A percentile compares a stretch with the other conserved stretches of the same genome.
Conservation (phyloP, 352 stramenopile species). For the Phytopythium ostracodes region DNA sequence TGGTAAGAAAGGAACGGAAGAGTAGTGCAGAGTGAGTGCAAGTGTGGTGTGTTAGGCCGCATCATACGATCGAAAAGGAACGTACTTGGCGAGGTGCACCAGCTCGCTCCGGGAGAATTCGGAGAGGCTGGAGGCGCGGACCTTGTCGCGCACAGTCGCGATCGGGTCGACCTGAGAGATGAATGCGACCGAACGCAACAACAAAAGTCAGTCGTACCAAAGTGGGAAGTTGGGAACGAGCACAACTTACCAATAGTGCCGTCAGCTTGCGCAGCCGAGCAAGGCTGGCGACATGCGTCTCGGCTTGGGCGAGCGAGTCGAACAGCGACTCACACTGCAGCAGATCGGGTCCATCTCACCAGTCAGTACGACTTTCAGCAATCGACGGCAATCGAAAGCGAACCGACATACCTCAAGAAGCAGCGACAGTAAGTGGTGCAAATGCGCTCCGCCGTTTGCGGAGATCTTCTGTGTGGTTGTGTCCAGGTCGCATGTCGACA, state of each 20-base stretch:
- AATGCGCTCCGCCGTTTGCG: conserved; percentile 28
- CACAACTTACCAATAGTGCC: conserved; percentile 36
- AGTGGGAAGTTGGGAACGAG: neutral
- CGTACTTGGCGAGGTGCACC: conserved; percentile 41
- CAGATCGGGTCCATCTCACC: neutral
- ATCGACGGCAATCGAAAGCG: neutral
- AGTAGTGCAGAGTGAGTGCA: neutral
- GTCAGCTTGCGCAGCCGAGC: conserved; percentile 45
- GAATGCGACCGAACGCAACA: neutral
- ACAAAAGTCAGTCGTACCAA: neutral
- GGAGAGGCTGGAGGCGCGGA: conserved; percentile 33
- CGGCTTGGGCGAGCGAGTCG: conserved; percentile 39
- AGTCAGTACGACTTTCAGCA: neutral
- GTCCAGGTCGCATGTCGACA: neutral
- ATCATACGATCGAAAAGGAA: neutral
- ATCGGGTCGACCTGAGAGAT: conserved; percentile 48
- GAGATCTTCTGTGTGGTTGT: conserved; percentile 62
- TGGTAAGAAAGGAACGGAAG: conserved; percentile 9
- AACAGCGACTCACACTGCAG: conserved; percentile 46
- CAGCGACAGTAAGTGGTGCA: conserved; percentile 43
- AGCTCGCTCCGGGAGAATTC: conserved; percentile 44
- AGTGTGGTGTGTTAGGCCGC: too few species aligned
- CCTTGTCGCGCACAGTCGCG: conserved; percentile 54
- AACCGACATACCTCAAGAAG: conserved; percentile 38
- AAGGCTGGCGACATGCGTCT: conserved; percentile 45